Conservation (phyloP, 2,329 filamentous ascomycete species). For the Scytalidium lignicola region DNA sequence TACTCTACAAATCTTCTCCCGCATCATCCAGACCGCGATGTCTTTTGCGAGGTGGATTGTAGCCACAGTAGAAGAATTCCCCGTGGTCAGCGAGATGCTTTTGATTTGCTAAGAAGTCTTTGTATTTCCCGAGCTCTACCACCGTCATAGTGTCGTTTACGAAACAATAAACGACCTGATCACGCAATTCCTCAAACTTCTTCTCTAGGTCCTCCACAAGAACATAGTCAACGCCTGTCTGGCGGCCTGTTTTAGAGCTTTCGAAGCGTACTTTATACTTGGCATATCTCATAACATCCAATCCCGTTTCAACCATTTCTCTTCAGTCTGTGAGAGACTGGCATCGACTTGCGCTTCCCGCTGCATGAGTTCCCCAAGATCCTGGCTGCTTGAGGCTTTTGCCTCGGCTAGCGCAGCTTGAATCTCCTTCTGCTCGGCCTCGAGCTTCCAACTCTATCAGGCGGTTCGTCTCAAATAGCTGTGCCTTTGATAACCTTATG, state of each 20-base stretch:
- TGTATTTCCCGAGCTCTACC: no score
- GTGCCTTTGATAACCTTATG: constrained; percentile 14
- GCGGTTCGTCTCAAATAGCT: constrained; percentile 14
- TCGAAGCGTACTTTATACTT: constrained; percentile 15
- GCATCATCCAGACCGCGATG: no score
- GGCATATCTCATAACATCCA: constrained; percentile 14
- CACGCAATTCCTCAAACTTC: constrained; percentile 11
- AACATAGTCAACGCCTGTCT: constrained; percentile 13
- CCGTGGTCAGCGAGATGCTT: no score
- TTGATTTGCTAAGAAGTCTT: no score
- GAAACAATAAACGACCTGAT: constrained; percentile 16
- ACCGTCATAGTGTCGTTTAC: constrained; percentile 12
- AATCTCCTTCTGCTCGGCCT: constrained; percentile 13
- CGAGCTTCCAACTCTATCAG: constrained; percentile 15
- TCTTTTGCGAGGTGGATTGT: no score
- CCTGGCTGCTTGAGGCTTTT: no score
- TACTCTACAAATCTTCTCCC: no score
- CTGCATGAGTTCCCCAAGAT: constrained; percentile 12
- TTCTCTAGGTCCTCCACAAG: constrained; percentile 12
- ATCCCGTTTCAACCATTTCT: constrained; percentile 14
- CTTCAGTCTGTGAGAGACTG: constrained; percentile 14
- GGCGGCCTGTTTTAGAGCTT: constrained; percentile 11
- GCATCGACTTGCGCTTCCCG: constrained; percentile 12
- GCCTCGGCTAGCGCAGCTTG: constrained; percentile 10
- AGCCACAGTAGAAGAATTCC: no score